phyloP scores from a whole-genome alignment of 257 asterid species.

The Misopates orontium region DNA sequence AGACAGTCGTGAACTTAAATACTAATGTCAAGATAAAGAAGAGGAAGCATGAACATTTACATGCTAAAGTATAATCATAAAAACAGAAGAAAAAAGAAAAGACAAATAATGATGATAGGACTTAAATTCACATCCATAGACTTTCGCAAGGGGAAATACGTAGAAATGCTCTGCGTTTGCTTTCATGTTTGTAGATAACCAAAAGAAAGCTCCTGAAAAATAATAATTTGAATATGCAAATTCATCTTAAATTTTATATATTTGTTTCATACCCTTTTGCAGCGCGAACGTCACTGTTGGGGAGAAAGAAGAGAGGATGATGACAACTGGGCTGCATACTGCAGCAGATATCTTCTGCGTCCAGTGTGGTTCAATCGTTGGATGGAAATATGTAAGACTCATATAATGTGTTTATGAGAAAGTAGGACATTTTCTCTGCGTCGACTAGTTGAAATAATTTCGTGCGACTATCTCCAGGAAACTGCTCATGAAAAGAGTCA shows the following conservation, averaged over 20 bases:
- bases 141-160: neutral
- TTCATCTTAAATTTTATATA: constrained; percentile 1
- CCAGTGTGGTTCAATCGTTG: constrained; percentile 61
- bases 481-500: constrained; percentile 67
- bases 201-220: too few species aligned
- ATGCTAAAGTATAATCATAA: neutral
- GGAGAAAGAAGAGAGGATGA: constrained; percentile 66
- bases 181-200: too few species aligned
- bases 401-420: too few species aligned
- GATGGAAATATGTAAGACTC: constrained; percentile 73
- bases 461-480: constrained; percentile 40
- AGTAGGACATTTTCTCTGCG: neutral
- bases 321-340: constrained; percentile 69
- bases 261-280: constrained; percentile 21
- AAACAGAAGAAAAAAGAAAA: neutral
- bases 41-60: neutral
- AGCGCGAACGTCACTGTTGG: constrained; percentile 62
- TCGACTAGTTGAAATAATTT: neutral
- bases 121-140: neutral
- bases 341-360: constrained; percentile 79
- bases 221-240: neutral
- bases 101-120: too few species aligned
- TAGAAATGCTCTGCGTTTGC: neutral
- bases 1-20: too few species aligned
- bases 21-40: neutral